Conservation (phyloP, 2,329 filamentous ascomycete species). For the Intubia oerlemansii region DNA sequence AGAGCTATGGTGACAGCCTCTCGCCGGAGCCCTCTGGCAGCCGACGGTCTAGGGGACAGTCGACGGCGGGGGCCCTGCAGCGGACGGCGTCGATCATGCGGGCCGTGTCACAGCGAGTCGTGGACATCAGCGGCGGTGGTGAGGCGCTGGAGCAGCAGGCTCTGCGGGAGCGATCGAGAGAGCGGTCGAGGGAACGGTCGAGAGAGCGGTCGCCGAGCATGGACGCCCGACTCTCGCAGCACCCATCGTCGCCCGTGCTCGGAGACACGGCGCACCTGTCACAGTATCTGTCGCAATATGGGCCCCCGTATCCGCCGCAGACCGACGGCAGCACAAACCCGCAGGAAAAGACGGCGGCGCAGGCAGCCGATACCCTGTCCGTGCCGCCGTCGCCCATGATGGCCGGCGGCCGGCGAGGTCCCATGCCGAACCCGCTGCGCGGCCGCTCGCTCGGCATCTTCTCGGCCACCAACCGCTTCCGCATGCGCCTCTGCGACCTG, state of each 20-base stretch:
- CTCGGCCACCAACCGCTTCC: slow-evolving; percentile 51
- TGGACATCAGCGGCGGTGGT: slow-evolving; percentile 87
- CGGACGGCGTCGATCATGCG: slow-evolving; percentile 57
- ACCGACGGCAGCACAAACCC: no score
- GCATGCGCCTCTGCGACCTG: slow-evolving; percentile 58
- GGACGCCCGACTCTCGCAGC: slow-evolving; percentile 27
- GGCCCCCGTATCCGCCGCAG: no score
- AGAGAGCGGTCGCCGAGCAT: slow-evolving; percentile 23
- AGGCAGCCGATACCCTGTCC: slow-evolving; percentile 12
- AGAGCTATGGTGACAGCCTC: slow-evolving; percentile 35
- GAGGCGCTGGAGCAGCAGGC: slow-evolving; percentile 58
- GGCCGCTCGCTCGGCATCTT: slow-evolving; percentile 78
- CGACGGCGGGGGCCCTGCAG: slow-evolving; percentile 40
- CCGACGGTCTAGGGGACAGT: slow-evolving; percentile 38
- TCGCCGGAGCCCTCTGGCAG: slow-evolving; percentile 25
- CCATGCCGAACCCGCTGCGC: slow-evolving; percentile 53
- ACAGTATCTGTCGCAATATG: no score
- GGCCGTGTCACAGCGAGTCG: slow-evolving; percentile 88
- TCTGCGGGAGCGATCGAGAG: slow-evolving; percentile 31
- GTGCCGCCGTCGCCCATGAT: slow-evolving; percentile 12
- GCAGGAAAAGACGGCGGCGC: slow-evolving; percentile 20
- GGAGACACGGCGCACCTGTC: slow-evolving; percentile 30
- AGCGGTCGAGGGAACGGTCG: slow-evolving; percentile 27
- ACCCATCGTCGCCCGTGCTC: slow-evolving; percentile 20
- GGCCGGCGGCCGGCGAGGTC: slow-evolving; percentile 12